A percentile compares a stretch with the other conserved stretches of the same genome.
phyloP scores from a whole-genome alignment of 345 rosid species.

The Salix viminalis region DNA sequence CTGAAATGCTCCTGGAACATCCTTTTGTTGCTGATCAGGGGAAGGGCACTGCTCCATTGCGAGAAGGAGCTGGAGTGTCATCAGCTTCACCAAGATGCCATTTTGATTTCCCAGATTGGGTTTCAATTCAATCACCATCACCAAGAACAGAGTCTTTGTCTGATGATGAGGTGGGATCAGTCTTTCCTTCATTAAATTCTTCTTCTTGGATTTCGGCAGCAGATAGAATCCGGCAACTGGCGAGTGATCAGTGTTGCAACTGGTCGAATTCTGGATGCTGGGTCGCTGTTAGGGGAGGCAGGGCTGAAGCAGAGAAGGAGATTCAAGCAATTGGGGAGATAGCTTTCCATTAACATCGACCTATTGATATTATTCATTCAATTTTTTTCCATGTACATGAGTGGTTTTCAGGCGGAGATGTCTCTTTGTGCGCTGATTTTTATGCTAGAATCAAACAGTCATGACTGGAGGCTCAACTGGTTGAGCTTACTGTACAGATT shows the following conservation, averaged over 20 bases:
- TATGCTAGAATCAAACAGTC: background rate
- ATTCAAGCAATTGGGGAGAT: background rate
- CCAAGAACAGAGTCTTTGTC: conserved; percentile 10
- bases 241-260: conserved; percentile 1
- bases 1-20: conserved; percentile 31
- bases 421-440: background rate
- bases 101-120: conserved; percentile 19
- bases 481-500: background rate
- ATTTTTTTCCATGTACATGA: background rate
- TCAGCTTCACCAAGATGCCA: conserved; percentile 17
- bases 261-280: conserved; percentile 14
- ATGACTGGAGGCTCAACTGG: background rate
- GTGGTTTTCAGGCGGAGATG: background rate
- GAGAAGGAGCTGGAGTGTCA: background rate
- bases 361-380: conserved; percentile 4
- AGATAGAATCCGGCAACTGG: conserved; percentile 20
- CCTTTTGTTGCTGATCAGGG: conserved; percentile 13
- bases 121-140: conserved; percentile 12
- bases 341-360: background rate
- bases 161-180: background rate
- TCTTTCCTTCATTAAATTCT: conserved; percentile 4
- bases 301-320: background rate
- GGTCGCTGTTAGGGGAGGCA: conserved; percentile 18
- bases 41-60: conserved; percentile 4
- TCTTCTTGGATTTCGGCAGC: background rate